These are phyloP conservation scores for Draba incana DNA, from an alignment of 345 rosid species.

Conservation along the genomic window DNA sequence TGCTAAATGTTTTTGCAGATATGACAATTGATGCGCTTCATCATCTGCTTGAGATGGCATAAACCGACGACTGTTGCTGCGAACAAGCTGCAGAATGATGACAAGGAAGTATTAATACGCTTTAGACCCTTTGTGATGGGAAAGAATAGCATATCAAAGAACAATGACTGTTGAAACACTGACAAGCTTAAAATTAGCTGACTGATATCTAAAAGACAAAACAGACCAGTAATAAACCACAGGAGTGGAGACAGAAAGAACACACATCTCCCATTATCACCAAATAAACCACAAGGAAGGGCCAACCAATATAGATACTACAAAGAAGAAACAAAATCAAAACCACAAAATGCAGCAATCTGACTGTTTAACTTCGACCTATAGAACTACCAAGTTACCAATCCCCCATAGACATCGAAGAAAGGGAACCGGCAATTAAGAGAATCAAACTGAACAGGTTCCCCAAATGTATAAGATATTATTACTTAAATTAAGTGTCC, in stretches of 20 bases:
- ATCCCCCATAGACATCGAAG: neutral
- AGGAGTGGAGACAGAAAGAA: neutral
- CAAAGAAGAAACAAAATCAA: neutral
- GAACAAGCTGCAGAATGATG: slow-evolving; percentile 73
- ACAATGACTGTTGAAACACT: slow-evolving; percentile 18
- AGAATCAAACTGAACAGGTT: no score
- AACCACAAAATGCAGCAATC: neutral
- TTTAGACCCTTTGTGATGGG: neutral
- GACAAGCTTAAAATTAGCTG: slow-evolving; percentile 3
- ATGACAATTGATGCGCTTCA: slow-evolving; percentile 96
- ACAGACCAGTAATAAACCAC: slow-evolving; percentile 8
- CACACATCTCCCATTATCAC: neutral
- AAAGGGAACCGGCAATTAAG: neutral
- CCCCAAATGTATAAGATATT: neutral
- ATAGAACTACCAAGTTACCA: neutral
- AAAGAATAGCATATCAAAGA: neutral
- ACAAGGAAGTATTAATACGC: neutral
- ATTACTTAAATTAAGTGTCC: neutral
- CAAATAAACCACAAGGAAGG: slow-evolving; percentile 10
- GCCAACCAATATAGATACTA: neutral
- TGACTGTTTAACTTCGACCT: neutral
- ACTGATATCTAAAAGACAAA: neutral
- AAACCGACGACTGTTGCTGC: slow-evolving; percentile 96
- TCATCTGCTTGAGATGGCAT: slow-evolving; percentile 97
- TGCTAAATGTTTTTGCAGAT: slow-evolving; percentile 90